Evolutionary conservation across 2,329 filamentous ascomycete species (phyloP).

Genomic region (Trichoderma endophyticum): DNA sequence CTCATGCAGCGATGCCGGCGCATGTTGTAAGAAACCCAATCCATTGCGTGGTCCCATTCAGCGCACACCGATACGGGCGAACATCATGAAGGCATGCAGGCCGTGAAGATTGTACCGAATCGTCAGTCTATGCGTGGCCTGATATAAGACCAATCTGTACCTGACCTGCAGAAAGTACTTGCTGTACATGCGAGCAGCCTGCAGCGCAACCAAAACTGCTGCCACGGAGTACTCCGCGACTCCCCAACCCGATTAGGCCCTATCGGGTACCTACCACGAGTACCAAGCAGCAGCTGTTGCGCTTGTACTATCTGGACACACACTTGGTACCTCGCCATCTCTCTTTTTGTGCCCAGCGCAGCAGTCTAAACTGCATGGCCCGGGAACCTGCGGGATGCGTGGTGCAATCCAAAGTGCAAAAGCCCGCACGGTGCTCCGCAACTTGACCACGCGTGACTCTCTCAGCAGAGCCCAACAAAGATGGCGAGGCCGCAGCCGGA

Average conservation of each 20-base stretch:
- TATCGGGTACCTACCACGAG: not conserved
- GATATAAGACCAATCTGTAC: not conserved
- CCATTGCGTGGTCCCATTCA: conserved; percentile 23
- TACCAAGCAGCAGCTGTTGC: not conserved
- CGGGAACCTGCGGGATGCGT: conserved; percentile 5
- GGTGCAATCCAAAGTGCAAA: not conserved
- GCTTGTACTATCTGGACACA: not conserved
- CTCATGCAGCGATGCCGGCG: not conserved
- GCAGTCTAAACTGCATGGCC: conserved; percentile 5
- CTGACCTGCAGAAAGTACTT: not conserved
- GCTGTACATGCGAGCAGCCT: not conserved
- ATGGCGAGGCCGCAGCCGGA: not conserved
- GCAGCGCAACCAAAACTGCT: not conserved
- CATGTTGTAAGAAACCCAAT: not conserved
- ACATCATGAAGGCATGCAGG: not conserved
- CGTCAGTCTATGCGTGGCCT: conserved; percentile 7
- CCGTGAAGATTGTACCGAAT: not conserved
- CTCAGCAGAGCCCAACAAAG: not conserved
- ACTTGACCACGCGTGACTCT: conserved; percentile 10
- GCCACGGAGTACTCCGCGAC: not conserved
- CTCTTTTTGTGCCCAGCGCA: not conserved
- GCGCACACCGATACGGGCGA: conserved; percentile 13
- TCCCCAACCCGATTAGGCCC: not conserved
- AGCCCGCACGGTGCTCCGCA: conserved; percentile 16
- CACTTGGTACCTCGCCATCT: not conserved